Base-by-base conservation (phyloP, 306 rosid species). In the Lablab purpureus region DNA sequence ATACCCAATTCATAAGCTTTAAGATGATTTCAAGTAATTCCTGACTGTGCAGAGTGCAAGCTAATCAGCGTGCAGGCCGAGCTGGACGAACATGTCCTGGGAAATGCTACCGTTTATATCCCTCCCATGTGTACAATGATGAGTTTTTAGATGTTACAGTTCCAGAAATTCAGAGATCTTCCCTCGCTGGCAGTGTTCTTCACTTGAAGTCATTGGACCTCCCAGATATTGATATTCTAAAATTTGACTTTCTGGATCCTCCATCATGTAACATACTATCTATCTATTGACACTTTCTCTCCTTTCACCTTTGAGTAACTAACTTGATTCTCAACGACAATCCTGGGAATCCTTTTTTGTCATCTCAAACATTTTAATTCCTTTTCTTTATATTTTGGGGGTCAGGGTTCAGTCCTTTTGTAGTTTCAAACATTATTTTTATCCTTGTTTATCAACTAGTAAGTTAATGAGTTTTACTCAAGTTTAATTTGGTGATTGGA, bases 71-170 rank as follows among this genome's bases (percentile, higher is more conserved):
- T 66, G 94, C 96, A 34, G 97, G 99, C 56, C 88, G 97, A 87
- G 99, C 99, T 64, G 99, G 99, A 85, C 90, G 99, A 83, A 95
- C 99, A 46, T 89, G 94, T 52, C 97, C 96, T 12, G 98, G 99
- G 83, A 95, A 91, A 86, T 95, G 99, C 91, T 92, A 95, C 72
- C 94, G 97, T 7, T 79, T 95, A 50, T 95, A 95, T 83, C 89
- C 98, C 87, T 90, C 91, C 52, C 74, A 21, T 4, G 28, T 89
- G 66, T 95, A 89, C 81, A 76, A 88, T 10, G 98, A 91, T 45
- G 92, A 92, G 18, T 88, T 95, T 68, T 85, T 95, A 78, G 99
- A 95, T 82, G 99, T 72, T 67, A 88, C 99, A 82, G 85, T 95
- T 85, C 99, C 99, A 70, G 99, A 95, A 87, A 95, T 92, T 81